Conservation (phyloP, 192 early-diverging fungal genomes). For the Podila epigama region DNA sequence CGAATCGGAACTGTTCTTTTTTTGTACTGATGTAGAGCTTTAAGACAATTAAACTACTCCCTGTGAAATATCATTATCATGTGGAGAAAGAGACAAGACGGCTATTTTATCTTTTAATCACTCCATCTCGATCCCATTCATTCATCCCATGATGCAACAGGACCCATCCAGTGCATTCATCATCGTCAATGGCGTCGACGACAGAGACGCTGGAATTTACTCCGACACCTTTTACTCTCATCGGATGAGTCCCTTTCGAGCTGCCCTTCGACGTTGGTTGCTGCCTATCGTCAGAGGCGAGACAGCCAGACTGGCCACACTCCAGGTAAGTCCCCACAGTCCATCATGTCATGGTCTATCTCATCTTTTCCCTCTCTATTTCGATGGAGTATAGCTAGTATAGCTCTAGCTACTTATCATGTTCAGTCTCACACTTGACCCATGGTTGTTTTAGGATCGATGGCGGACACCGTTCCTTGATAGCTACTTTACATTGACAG, state of each 20-base stretch:
- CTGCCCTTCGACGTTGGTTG: constrained; percentile 47
- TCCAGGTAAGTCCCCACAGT: constrained; percentile 50
- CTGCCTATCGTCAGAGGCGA: constrained; percentile 56
- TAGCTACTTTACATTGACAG: constrained; percentile 72
- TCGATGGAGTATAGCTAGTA: not conserved
- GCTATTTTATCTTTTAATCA: too few species aligned
- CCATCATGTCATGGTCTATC: not conserved
- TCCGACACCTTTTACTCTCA: constrained; percentile 57
- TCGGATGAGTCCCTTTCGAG: constrained; percentile 49
- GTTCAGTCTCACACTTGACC: not conserved
- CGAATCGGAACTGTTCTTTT: not conserved
- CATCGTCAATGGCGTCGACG: constrained; percentile 37
- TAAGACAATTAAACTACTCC: too few species aligned
- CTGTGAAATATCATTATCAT: too few species aligned
- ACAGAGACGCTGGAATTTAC: constrained; percentile 61
- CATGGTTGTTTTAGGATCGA: constrained; percentile 28
- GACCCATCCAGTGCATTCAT: constrained; percentile 25
- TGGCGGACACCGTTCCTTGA: constrained; percentile 64
- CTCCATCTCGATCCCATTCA: not conserved
- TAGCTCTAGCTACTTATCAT: not conserved
- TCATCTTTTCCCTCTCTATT: not conserved
- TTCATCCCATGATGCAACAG: not conserved
- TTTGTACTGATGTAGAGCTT: too few species aligned
- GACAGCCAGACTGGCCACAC: constrained; percentile 49
- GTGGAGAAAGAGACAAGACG: too few species aligned